Base-by-base conservation (phyloP, 2,329 filamentous ascomycete species). In the Onygenales sp. region DNA sequence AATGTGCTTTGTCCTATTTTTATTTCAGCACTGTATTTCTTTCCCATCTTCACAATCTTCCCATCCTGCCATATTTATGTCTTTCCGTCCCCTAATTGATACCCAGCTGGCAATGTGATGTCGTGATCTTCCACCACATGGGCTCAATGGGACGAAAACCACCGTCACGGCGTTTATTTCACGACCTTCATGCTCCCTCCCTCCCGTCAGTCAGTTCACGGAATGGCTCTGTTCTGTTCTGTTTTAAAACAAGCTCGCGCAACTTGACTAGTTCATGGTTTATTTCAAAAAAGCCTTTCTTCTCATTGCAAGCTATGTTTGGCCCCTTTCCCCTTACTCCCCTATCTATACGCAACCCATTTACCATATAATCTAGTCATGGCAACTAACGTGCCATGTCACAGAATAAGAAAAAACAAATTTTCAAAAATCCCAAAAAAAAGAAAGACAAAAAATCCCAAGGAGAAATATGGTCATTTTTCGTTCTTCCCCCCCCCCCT, bases 1-100 rank as follows among this genome's bases (percentile, higher is more conserved):
- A 64, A 66, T 63, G 62, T 67, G 62, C 61, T 62, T 63, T 53
- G 52, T 56, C 50, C 57, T 56, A 56, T 53, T 57, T 59, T 57
- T 60, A 54, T 61, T 59, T 58, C 59, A 42, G 48, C 57, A 45
- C 54, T 37, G 54, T 51, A 49, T 54, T 48, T 49, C 54, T 54
- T 55, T 46, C 37, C 37, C 37, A 14, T 49, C 50, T 32, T 49
- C 48, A 53, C 56, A 42, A 32, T 43, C 53, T 52, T 43, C 14
- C 11, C 51, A 27, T 7, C 42, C 36, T 55, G 42, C 9, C 49
- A 32, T 27, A 27, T 27, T 27, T 27, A 27, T 27, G 21, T 27
- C 21, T 3, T 27, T 27, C 21, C 31, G 51, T 56, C 17, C 17
- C n/a, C 27, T 31, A 36, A 31, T 49, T 42, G 36, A 49, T 49